phyloP scores from a whole-genome alignment of 2,329 filamentous ascomycete species.

The Pseudogymnoascus verrucosus region DNA sequence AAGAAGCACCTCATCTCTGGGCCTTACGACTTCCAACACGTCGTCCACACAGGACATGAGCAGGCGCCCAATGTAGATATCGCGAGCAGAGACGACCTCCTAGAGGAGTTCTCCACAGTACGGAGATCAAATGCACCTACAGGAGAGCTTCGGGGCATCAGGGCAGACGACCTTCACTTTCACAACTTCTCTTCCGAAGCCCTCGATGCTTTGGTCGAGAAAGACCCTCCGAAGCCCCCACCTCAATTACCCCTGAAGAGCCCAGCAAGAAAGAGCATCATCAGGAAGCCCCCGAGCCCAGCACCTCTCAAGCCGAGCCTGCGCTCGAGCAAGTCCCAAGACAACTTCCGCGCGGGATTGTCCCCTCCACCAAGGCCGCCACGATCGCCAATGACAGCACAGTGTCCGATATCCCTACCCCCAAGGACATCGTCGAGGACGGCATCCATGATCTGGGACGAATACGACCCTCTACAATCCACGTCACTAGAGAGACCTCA shows the following conservation, averaged over 20 bases:
- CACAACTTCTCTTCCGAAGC: conserved; percentile 42
- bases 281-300: background rate
- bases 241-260: conserved; percentile 9
- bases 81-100: conserved; percentile 34
- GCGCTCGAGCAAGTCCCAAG: conserved; percentile 36
- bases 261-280: conserved; percentile 5
- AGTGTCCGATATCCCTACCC: conserved; percentile 38
- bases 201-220: conserved; percentile 21
- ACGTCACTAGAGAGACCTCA: conserved; percentile 36
- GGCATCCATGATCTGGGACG: conserved; percentile 37
- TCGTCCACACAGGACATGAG: conserved; percentile 49
- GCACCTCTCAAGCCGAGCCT: background rate
- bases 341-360: conserved; percentile 25
- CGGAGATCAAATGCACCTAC: conserved; percentile 32
- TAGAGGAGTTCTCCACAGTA: conserved; percentile 37
- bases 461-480: conserved; percentile 32
- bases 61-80: conserved; percentile 34
- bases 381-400: conserved; percentile 35
- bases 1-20: conserved; percentile 49
- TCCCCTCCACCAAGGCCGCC: conserved; percentile 40
- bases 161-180: conserved; percentile 37
- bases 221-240: conserved; percentile 16
- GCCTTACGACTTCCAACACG: conserved; percentile 60
- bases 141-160: conserved; percentile 31
- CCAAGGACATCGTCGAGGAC: conserved; percentile 48